Percentiles rank a stretch among this genome's conserved stretches.
Conservation (phyloP, 2,329 filamentous ascomycete genomes). For the Alternaria gansuensis region DNA sequence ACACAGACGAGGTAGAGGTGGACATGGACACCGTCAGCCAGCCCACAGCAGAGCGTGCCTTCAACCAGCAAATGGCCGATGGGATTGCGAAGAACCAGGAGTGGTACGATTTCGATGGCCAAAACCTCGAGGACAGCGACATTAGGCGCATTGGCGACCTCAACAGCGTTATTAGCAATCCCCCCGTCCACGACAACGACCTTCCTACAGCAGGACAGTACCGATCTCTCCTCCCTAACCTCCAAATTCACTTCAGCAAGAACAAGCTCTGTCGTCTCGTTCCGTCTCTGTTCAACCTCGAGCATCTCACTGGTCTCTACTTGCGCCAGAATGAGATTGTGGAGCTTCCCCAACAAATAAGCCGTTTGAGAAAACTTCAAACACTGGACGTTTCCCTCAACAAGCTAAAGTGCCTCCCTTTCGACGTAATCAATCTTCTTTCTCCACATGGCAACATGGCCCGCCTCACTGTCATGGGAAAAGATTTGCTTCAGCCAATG, state of each 20-base stretch:
- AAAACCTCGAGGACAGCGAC: conserved; percentile 32
- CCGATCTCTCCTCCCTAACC: conserved; percentile 41
- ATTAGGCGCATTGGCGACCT: conserved; percentile 39
- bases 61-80: conserved; percentile 24
- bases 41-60: conserved; percentile 15
- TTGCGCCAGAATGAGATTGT: conserved; percentile 39
- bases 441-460: conserved; percentile 26
- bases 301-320: conserved; percentile 38
- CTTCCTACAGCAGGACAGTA: conserved; percentile 42
- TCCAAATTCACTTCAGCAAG: conserved; percentile 34
- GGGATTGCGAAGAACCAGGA: conserved; percentile 30
- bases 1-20: neutral
- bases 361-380: conserved; percentile 30
- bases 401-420: conserved; percentile 36
- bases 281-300: conserved; percentile 39
- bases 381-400: conserved; percentile 39
- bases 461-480: conserved; percentile 27
- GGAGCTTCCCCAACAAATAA: conserved; percentile 41
- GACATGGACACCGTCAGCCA: neutral
- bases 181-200: conserved; percentile 36
- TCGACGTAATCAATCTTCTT: conserved; percentile 37
- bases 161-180: conserved; percentile 37
- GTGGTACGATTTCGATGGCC: conserved; percentile 27
- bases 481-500: conserved; percentile 30
- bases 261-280: conserved; percentile 36